Percentiles rank a stretch among this genome's conserved stretches.
phyloP scores from a whole-genome alignment of 306 rosid genomes.

The Canavalia ensiformis region DNA sequence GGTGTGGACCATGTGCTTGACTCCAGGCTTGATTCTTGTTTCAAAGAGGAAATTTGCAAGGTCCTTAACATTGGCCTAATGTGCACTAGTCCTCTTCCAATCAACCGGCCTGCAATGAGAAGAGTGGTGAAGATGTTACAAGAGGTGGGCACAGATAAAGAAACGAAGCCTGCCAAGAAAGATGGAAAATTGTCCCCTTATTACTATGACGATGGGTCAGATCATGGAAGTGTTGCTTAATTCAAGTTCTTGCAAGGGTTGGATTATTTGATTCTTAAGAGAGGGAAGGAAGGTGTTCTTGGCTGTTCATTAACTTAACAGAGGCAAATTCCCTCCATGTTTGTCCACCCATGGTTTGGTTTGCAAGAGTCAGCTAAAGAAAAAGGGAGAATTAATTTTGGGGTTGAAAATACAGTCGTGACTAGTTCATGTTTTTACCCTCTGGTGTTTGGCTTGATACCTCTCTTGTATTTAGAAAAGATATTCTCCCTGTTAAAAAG shows the following conservation, averaged over 20 bases:
- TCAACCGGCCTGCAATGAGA: slow-evolving; percentile 76
- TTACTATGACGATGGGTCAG: slow-evolving; percentile 71
- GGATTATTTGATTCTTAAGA: slow-evolving; percentile 8
- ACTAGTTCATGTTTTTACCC: slow-evolving; percentile 38
- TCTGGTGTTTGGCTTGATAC: slow-evolving; percentile 42
- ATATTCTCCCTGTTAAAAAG: slow-evolving; percentile 42
- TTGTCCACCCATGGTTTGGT: slow-evolving; percentile 43
- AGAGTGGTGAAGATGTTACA: slow-evolving; percentile 76
- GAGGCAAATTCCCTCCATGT: slow-evolving; percentile 38
- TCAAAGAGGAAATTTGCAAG: slow-evolving; percentile 80
- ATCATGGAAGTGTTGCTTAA: slow-evolving; percentile 77
- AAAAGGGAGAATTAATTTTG: background rate
- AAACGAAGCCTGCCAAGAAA: slow-evolving; percentile 47
- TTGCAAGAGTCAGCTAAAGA: slow-evolving; percentile 33
- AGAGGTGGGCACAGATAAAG: slow-evolving; percentile 63
- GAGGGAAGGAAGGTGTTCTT: background rate
- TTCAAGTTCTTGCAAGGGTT: slow-evolving; percentile 30
- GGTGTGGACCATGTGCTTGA: slow-evolving; percentile 81
- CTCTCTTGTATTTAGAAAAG: slow-evolving; percentile 26
- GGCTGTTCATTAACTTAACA: slow-evolving; percentile 35
- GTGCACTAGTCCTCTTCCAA: slow-evolving; percentile 95
- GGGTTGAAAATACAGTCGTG: slow-evolving; percentile 27
- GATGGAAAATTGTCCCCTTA: slow-evolving; percentile 74
- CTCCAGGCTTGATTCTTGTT: slow-evolving; percentile 72
- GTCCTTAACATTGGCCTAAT: slow-evolving; percentile 85